Evolutionary conservation across 768 basidiomycete species (phyloP), one percentile per base, ranked within the genome.

Genomic region (Leucocoprinus leucothites): DNA sequence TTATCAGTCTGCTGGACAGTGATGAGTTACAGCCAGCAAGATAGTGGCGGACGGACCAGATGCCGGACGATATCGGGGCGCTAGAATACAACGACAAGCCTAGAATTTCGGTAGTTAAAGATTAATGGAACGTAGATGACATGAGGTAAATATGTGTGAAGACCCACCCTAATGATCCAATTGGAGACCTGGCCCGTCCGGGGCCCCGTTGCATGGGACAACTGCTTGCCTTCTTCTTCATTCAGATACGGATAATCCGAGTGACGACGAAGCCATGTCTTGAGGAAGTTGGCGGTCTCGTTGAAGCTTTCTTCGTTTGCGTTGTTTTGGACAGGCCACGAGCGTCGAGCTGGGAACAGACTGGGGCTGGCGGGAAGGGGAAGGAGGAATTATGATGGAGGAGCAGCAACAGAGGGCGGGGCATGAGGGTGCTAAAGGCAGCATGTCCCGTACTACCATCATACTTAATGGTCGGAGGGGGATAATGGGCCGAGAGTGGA

Each of bases 181-280:
- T 93, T 93, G 50, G 89, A 91, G 0, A 93, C 89, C 69, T 94
- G 91, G 70, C 80, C 83, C 89, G 93, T 93, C 73, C 85, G 89
- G 59, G 93, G 73, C 22, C 89, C 89, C 1, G 91, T 94, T 38
- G 88, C 87, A 62, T 87, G 82, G n/a, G n/a, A n/a, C n/a, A n/a
- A n/a, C 66, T 89, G 87, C 65, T 92, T 92, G 73, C 93, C 93
- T 77, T 93, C 91, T 58, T 92, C 89, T 67, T 94, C 91, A 61
- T 84, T 86, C 28, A 91, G 91, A 68, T 94, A 94, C 22, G 91
- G 91, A 62, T 93, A 91, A 67, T 93, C 91, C 1, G 87, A 87
- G 65, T 94, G 91, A 59, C 87, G 82, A 65, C 93, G 87, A 31
- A 93, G 75, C 91, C 91, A 93, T 7, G 89, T 85, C 64, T 92